Evolutionary conservation across 768 basidiomycete genomes (phyloP), one percentile per base, ranked within the genome.

Genomic region (Pholiota microspora): DNA sequence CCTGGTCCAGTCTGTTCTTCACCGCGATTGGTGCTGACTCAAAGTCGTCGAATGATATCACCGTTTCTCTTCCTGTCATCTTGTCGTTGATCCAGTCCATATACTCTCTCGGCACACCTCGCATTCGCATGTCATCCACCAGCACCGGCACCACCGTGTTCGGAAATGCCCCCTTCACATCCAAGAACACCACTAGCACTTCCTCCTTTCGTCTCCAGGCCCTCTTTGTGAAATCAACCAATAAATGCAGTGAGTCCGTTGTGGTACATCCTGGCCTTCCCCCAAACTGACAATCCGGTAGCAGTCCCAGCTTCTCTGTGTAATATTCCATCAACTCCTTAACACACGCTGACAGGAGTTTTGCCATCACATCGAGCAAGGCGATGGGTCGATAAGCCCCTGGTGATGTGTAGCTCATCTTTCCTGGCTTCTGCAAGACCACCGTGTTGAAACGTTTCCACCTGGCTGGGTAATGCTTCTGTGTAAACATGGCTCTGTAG

Each of bases 361-460:
- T 34, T 7, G 25, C 45, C 45, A 42, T 48, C 7, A 2, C n/a
- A n/a, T n/a, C n/a, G n/a, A n/a, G n/a, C n/a, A n/a, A n/a, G n/a
- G n/a, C n/a, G n/a, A n/a, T n/a, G 0, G 71, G 75, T 15, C 70
- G 61, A 53, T 66, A 72, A 3, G 73, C 65, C 9, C 63, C 64
- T 2, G 73, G 62, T 0, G 53, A 51, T 4, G 59, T 56, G 62
- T 77, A 75, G 60, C 69, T 64, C 2, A 59, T 10, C 46, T 66
- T 66, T 2, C 70, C 69, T 16, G 70, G 72, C 53, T 74, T 77
- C 4, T 61, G 46, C 0, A 75, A 47, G 0, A 73, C 69, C 1
- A 68, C 51, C 2, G 72, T 73, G 2, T 51, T 57, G 1, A 61
- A 69, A 0, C 18, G 2, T 49, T 63, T 64, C 69, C 70, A 74